Conservation (phyloP, 768 basidiomycete species). For the Pleurotus tuber-regium region DNA sequence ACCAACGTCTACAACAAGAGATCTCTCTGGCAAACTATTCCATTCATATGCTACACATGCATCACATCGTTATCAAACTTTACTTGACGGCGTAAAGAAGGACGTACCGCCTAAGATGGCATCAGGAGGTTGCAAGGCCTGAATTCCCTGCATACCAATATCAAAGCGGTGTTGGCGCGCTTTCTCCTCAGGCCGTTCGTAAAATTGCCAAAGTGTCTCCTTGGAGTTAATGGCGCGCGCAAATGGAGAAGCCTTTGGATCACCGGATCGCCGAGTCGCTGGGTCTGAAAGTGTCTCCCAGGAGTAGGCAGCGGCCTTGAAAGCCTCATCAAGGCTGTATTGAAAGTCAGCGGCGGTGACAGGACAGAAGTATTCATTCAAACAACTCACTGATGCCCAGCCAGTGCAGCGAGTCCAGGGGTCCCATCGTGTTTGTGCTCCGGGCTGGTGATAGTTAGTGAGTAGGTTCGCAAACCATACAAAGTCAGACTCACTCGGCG, state of each 20-base stretch:
- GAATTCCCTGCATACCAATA: slow-evolving; percentile 21
- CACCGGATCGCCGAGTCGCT: slow-evolving; percentile 20
- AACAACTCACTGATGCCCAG: slow-evolving; percentile 21
- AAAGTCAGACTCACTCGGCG: slow-evolving; percentile 21
- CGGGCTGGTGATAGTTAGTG: slow-evolving; percentile 7
- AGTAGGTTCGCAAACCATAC: not conserved
- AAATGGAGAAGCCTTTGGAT: slow-evolving; percentile 22
- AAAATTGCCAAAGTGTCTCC: slow-evolving; percentile 19
- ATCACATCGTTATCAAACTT: not conserved
- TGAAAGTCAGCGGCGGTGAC: not conserved
- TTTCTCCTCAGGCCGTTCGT: slow-evolving; percentile 17
- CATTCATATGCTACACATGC: slow-evolving; percentile 53
- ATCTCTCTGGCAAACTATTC: slow-evolving; percentile 32
- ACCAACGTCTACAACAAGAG: slow-evolving; percentile 50
- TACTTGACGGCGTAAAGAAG: not conserved
- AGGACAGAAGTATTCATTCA: not conserved
- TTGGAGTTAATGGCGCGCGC: slow-evolving; percentile 20
- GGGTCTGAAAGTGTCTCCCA: slow-evolving; percentile 31
- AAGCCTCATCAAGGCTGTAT: slow-evolving; percentile 27
- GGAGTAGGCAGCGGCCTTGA: slow-evolving; percentile 28
- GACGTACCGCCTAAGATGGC: slow-evolving; percentile 15
- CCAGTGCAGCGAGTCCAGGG: slow-evolving; percentile 23
- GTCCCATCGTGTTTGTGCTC: slow-evolving; percentile 19
- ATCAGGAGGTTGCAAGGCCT: slow-evolving; percentile 16
- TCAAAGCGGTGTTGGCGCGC: slow-evolving; percentile 19